These are phyloP conservation scores for Stagonosporopsis vannaccii DNA, from an alignment of 2,329 filamentous ascomycete species.

Conservation along the genomic window DNA sequence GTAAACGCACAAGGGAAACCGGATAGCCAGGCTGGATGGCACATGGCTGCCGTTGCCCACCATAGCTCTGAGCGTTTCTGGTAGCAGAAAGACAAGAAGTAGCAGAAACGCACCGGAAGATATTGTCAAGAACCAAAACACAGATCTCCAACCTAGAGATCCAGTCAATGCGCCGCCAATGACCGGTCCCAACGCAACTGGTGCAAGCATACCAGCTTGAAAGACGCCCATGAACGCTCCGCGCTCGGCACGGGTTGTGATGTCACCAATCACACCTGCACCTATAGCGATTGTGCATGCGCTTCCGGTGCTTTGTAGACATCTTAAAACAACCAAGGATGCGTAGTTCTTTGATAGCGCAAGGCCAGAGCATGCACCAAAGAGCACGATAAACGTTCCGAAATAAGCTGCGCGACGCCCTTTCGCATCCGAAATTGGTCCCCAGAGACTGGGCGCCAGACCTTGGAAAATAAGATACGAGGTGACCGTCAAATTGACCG, in stretches of 20 bases:
- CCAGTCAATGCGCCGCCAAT: constrained; percentile 59
- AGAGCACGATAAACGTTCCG: constrained; percentile 51
- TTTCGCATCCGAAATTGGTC: constrained; percentile 50
- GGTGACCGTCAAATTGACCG: constrained; percentile 55
- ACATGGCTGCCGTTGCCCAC: not conserved
- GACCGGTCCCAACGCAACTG: constrained; percentile 57
- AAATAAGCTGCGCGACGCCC: constrained; percentile 53
- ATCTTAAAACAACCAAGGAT: constrained; percentile 51
- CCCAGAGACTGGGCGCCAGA: constrained; percentile 53
- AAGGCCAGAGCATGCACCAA: constrained; percentile 52
- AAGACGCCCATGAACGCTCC: constrained; percentile 54
- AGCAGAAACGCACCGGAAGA: constrained; percentile 49
- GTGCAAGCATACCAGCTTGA: constrained; percentile 47
- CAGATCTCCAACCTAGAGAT: constrained; percentile 58
- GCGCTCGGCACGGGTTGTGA: constrained; percentile 51
- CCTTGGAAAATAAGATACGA: constrained; percentile 57
- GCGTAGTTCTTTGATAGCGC: constrained; percentile 50
- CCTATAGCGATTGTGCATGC: constrained; percentile 55
- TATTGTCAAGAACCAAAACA: constrained; percentile 64
- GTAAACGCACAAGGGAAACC: not conserved
- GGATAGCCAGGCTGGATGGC: not conserved
- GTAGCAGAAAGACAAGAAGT: constrained; percentile 26
- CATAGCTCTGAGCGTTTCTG: not conserved
- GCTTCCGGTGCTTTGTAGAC: constrained; percentile 54
- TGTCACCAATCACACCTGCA: constrained; percentile 53